Evolutionary conservation across 495 filamentous ascomycete genomes (phyloP).

Genomic region (Aspergillus saccharolyticus): DNA sequence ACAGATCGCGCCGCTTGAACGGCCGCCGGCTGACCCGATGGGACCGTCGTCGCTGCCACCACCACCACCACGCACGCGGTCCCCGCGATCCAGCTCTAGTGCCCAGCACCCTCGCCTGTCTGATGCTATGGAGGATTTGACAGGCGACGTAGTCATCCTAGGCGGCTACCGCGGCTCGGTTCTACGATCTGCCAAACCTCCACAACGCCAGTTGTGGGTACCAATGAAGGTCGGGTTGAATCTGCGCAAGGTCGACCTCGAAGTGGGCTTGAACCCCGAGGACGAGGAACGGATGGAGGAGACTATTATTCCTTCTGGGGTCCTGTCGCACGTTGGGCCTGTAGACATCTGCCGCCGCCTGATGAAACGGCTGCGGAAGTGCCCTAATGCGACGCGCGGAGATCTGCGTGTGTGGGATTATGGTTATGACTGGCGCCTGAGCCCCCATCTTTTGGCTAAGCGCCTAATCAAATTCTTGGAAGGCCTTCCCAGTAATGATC

Average conservation of each 20-base stretch:
- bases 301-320: constrained; percentile 73
- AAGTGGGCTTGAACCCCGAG: constrained; percentile 75
- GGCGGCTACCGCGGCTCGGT: constrained; percentile 90
- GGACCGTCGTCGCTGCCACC: constrained; percentile 2
- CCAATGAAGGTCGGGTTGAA: constrained; percentile 93
- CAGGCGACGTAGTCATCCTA: constrained; percentile 81
- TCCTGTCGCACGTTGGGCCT: constrained; percentile 84
- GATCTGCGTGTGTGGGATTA: constrained; percentile 81
- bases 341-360: constrained; percentile 83
- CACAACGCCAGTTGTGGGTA: constrained; percentile 82
- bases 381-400: constrained; percentile 64
- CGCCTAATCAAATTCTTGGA: constrained; percentile 68
- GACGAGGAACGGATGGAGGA: constrained; percentile 85
- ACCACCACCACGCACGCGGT: constrained; percentile 15
- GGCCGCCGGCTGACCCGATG: neutral
- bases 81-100: constrained; percentile 27
- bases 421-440: constrained; percentile 93
- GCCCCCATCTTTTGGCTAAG: constrained; percentile 69
- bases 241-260: constrained; percentile 85
- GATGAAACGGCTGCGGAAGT: constrained; percentile 70
- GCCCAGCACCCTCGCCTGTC: constrained; percentile 50
- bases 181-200: constrained; percentile 75
- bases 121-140: constrained; percentile 62
- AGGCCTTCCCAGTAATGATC: constrained; percentile 66
- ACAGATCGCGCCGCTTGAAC: constrained; percentile 1